Conservation (phyloP, 805 yeast species). For the Suhomyces prunicola region DNA sequence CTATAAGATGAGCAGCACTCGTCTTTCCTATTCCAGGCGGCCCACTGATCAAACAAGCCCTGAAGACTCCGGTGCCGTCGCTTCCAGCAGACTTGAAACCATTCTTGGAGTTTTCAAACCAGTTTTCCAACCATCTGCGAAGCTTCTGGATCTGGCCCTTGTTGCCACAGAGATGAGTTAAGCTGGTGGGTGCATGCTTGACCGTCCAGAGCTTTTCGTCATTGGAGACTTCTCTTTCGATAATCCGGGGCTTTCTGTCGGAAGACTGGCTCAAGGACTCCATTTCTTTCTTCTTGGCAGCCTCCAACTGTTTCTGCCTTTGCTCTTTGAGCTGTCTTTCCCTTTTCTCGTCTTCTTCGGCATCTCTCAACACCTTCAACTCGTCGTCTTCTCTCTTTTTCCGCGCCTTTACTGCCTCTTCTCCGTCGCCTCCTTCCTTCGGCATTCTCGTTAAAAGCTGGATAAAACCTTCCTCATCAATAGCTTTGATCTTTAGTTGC, state of each 20-base stretch:
- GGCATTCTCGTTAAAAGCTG: slow-evolving; percentile 78
- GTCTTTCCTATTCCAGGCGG: slow-evolving; percentile 89
- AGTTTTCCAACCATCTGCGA: slow-evolving; percentile 68
- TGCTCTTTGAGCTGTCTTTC: slow-evolving; percentile 24
- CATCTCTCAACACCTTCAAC: slow-evolving; percentile 44
- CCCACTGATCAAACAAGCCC: slow-evolving; percentile 85
- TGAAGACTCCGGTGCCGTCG: slow-evolving; percentile 64
- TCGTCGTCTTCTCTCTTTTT: slow-evolving; percentile 70
- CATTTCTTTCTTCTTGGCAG: slow-evolving; percentile 11
- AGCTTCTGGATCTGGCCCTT: slow-evolving; percentile 68
- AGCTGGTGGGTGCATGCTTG: slow-evolving; percentile 79
- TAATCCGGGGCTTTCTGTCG: slow-evolving; percentile 5
- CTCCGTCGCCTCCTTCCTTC: slow-evolving; percentile 86
- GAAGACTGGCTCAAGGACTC: neutral
- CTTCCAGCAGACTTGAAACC: slow-evolving; percentile 57
- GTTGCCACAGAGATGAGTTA: slow-evolving; percentile 87
- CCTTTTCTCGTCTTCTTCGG: slow-evolving; percentile 34
- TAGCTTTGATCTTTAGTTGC: slow-evolving; percentile 69
- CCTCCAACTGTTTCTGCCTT: slow-evolving; percentile 14
- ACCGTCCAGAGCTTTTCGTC: slow-evolving; percentile 85
- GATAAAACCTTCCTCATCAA: slow-evolving; percentile 82
- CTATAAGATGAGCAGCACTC: slow-evolving; percentile 74
- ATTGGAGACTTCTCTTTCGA: slow-evolving; percentile 39
- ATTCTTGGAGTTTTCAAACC: slow-evolving; percentile 59
- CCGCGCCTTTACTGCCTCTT: slow-evolving; percentile 68